Evolutionary conservation across 768 basidiomycete genomes (phyloP).

Genomic region (Russula lepida): DNA sequence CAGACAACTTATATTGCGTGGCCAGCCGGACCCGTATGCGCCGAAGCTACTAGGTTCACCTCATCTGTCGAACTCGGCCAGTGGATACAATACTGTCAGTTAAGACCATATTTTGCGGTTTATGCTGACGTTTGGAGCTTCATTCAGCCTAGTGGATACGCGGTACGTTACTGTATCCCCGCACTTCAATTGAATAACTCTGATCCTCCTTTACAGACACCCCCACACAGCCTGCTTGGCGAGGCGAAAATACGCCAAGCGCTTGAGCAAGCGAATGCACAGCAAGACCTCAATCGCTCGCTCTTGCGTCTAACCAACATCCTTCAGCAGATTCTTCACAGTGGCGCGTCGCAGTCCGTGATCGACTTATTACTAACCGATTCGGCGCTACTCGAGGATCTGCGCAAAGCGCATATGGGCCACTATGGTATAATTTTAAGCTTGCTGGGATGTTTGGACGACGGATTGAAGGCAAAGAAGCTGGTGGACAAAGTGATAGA

Average conservation of each 20-base stretch:
- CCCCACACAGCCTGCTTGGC: slow-evolving; percentile 30
- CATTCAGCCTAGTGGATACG: slow-evolving; percentile 23
- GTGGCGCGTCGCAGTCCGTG: slow-evolving; percentile 63
- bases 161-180: background rate
- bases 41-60: slow-evolving; percentile 27
- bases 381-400: slow-evolving; percentile 71
- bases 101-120: background rate
- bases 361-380: slow-evolving; percentile 79
- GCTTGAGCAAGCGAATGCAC: slow-evolving; percentile 66
- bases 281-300: slow-evolving; percentile 71
- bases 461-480: slow-evolving; percentile 76
- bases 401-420: slow-evolving; percentile 86
- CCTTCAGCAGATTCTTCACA: slow-evolving; percentile 68
- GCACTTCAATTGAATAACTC: background rate
- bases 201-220: slow-evolving; percentile 4
- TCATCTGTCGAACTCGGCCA: slow-evolving; percentile 24
- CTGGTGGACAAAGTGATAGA: slow-evolving; percentile 90
- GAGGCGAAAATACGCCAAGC: slow-evolving; percentile 54
- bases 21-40: slow-evolving; percentile 73
- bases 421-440: slow-evolving; percentile 89
- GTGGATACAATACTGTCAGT: slow-evolving; percentile 45
- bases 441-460: slow-evolving; percentile 86
- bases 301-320: slow-evolving; percentile 72
- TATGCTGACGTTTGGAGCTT: background rate
- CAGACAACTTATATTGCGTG: slow-evolving; percentile 51